Evolutionary conservation across 1,284 basidiomycete genomes (phyloP).

Genomic region (Microbotryum saponariae): DNA sequence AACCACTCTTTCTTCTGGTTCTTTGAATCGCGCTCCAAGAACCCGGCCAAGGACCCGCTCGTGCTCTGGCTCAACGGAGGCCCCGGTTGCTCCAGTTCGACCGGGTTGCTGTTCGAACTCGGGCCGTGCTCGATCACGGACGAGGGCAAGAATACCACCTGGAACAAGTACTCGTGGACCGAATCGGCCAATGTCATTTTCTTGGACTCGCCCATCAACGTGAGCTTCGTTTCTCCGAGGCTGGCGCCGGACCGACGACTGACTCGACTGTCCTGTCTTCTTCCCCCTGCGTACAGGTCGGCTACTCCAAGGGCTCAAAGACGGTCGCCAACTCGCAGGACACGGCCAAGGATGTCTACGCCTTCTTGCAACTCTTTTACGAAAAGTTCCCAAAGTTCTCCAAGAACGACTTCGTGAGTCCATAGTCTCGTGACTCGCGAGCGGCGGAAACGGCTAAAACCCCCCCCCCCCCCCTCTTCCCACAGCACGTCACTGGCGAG

Average conservation of each 20-base stretch:
- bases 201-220: slow-evolving; percentile 63
- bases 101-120: slow-evolving; percentile 55
- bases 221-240: no score
- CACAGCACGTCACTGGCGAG: slow-evolving; percentile 44
- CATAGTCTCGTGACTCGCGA: neutral
- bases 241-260: neutral
- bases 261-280: no score
- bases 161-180: slow-evolving; percentile 74
- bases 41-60: slow-evolving; percentile 67
- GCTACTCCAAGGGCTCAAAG: slow-evolving; percentile 66
- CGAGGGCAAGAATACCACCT: slow-evolving; percentile 59
- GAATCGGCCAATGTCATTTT: slow-evolving; percentile 53
- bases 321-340: slow-evolving; percentile 63
- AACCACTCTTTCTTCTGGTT: slow-evolving; percentile 85
- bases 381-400: slow-evolving; percentile 34
- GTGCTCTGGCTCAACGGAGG: slow-evolving; percentile 86
- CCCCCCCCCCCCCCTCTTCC: slow-evolving; percentile 36
- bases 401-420: slow-evolving; percentile 1
- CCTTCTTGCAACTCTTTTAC: slow-evolving; percentile 82
- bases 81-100: slow-evolving; percentile 43
- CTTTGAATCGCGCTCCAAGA: slow-evolving; percentile 63
- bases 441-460: slow-evolving; percentile 8
- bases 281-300: slow-evolving; percentile 55
- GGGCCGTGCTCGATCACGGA: slow-evolving; percentile 71
- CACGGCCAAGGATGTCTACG: slow-evolving; percentile 76